These are phyloP conservation scores for Danielia reshetovae DNA, from an alignment of 805 yeast genomes.

Conservation along the genomic window DNA sequence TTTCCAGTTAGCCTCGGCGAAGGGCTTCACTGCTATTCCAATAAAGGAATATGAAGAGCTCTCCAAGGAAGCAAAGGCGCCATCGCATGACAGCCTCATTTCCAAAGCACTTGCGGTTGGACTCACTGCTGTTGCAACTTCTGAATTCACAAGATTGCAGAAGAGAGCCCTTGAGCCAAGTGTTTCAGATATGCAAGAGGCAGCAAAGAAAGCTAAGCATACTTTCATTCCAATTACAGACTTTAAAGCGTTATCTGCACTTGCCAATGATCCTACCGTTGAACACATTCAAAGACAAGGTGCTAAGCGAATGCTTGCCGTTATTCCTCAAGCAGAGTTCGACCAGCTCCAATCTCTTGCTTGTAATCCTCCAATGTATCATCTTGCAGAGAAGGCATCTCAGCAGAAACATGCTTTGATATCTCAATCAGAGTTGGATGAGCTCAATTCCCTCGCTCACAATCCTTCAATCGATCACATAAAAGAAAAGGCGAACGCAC, in stretches of 20 bases:
- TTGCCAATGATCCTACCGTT: conserved; percentile 14
- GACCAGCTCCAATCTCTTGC: conserved; percentile 1
- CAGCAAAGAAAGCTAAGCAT: conserved; percentile 3
- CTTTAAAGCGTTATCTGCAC: conserved; percentile 6
- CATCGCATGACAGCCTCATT: neutral
- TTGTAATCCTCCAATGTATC: conserved; percentile 11
- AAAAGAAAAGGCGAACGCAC: neutral
- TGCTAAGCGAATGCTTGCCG: conserved; percentile 11
- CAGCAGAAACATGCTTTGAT: too few species aligned
- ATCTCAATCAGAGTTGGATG: too few species aligned
- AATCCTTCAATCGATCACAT: neutral
- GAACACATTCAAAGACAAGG: conserved; percentile 17
- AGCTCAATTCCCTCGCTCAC: too few species aligned
- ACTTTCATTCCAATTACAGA: conserved; percentile 3
- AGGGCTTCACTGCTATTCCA: conserved; percentile 1
- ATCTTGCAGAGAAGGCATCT: conserved; percentile 9
- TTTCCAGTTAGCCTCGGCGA: neutral
- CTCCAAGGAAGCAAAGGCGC: conserved; percentile 1
- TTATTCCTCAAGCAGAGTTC: conserved; percentile 10
- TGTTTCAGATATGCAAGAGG: conserved; percentile 6
- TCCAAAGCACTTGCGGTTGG: conserved; percentile 1
- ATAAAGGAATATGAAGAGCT: conserved; percentile 3
- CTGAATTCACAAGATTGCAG: conserved; percentile 2
- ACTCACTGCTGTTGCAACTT: neutral
- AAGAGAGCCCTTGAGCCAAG: conserved; percentile 15